Evolutionary conservation across 345 rosid species (phyloP).

Genomic region (Gossypium raimondii): DNA sequence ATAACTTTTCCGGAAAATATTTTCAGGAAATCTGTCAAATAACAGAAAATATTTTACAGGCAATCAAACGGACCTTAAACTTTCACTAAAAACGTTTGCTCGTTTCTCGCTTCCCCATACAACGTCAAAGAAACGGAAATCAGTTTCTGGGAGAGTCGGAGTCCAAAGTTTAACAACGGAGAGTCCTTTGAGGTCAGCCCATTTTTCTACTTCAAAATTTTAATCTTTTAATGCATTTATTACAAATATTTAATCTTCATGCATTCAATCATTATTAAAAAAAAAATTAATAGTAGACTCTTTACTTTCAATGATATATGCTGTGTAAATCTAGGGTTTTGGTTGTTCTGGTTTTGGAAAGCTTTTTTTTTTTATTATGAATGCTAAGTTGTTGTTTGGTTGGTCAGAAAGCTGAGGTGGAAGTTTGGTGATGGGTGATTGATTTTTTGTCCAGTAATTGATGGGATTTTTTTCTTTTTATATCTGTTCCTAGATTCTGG

Average conservation of each 20-base stretch:
- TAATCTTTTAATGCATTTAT: not conserved
- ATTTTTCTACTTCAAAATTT: not conserved
- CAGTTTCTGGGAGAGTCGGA: not conserved
- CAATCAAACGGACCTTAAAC: too few relatives aligned
- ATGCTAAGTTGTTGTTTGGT: slow-evolving; percentile 14
- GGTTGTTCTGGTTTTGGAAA: slow-evolving; percentile 21
- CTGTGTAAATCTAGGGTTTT: slow-evolving; percentile 3
- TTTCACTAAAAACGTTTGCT: slow-evolving; percentile 4
- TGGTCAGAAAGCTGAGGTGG: slow-evolving; percentile 2
- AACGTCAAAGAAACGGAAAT: not conserved
- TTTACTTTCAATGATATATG: not conserved
- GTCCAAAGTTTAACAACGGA: not conserved
- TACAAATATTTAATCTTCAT: not conserved
- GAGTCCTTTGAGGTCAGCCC: slow-evolving; percentile 23
- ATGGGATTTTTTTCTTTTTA: too few relatives aligned
- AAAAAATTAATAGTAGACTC: not conserved
- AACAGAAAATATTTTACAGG: too few relatives aligned
- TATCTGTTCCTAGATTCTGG: not conserved
- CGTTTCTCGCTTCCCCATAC: slow-evolving; percentile 1
- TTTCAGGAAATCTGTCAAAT: too few relatives aligned
- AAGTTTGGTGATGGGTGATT: not conserved
- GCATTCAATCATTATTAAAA: not conserved
- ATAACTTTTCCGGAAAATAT: too few relatives aligned
- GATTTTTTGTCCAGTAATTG: slow-evolving; percentile 1
- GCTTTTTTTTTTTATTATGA: not conserved